Conservation (phyloP, 345 rosid species). For the Raphanus sativus region DNA sequence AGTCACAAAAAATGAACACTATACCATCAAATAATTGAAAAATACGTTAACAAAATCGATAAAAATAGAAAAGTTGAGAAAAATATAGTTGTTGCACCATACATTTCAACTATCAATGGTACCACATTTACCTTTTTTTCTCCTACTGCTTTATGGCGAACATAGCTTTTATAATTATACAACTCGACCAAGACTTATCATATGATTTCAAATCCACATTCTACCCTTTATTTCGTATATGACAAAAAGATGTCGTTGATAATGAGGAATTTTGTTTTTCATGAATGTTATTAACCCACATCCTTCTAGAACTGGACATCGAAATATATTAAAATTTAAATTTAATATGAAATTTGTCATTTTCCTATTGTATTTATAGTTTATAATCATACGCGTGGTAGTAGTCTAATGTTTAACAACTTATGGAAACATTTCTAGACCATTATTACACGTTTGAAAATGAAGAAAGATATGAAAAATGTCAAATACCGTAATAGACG, state of each 20-base stretch:
- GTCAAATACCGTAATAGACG: not conserved
- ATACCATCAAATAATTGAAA: conserved; percentile 16
- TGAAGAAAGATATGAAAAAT: not conserved
- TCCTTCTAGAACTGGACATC: conserved; percentile 20
- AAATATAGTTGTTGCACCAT: conserved; percentile 15
- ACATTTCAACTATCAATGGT: conserved; percentile 25
- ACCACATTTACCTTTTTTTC: conserved; percentile 2
- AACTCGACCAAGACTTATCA: conserved; percentile 16
- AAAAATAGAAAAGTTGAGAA: conserved; percentile 5
- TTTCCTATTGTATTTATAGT: conserved; percentile 11
- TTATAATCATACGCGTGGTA: not conserved
- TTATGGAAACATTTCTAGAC: conserved; percentile 15
- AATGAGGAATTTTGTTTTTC: not conserved
- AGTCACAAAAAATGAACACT: conserved; percentile 25
- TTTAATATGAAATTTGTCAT: not conserved
- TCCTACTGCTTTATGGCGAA: conserved; percentile 22
- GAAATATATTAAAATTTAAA: not conserved
- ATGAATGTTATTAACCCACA: not conserved
- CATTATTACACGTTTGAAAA: conserved; percentile 9
- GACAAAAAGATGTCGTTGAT: conserved; percentile 5
- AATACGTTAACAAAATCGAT: not conserved
- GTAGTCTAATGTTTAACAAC: conserved; percentile 15
- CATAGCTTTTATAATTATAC: conserved; percentile 21
- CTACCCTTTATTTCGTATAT: not conserved
- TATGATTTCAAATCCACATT: conserved; percentile 16